A percentile compares a stretch with the other conserved stretches of the same genome.
These are phyloP conservation scores for Iodosphaeria phyllophila DNA, from an alignment of 2,329 filamentous ascomycete species.

Conservation along the genomic window DNA sequence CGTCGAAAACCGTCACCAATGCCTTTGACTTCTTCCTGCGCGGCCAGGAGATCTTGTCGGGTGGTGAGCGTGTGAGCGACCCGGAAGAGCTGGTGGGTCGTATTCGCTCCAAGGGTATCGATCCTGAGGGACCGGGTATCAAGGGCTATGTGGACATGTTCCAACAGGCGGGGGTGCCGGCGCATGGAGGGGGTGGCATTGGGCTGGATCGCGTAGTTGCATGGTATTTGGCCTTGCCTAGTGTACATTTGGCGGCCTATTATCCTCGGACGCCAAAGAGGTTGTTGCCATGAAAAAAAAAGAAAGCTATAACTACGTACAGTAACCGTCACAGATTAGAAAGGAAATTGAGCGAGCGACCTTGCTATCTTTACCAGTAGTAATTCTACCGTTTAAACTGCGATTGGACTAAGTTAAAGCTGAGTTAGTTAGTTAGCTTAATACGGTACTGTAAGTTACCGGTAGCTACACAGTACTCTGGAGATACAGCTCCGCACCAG, in stretches of 20 bases:
- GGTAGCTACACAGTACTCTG: too few species aligned
- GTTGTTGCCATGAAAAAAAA: constrained; percentile 34
- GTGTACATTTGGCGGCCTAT: constrained; percentile 36
- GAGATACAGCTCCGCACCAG: too few species aligned
- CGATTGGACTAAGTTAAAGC: too few species aligned
- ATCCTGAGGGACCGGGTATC: constrained; percentile 56
- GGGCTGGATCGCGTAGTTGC: constrained; percentile 74
- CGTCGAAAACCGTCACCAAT: constrained; percentile 33
- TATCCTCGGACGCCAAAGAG: constrained; percentile 44
- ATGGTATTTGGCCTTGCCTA: constrained; percentile 39
- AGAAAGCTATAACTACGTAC: too few species aligned
- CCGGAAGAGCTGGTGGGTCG: constrained; percentile 57
- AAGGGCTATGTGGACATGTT: constrained; percentile 83
- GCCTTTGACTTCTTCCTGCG: constrained; percentile 64
- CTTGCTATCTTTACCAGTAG: too few species aligned
- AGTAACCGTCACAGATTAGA: too few species aligned
- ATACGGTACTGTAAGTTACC: too few species aligned
- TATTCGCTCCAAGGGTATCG: constrained; percentile 62
- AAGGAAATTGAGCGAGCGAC: too few species aligned
- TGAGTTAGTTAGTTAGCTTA: too few species aligned
- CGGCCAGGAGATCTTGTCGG: constrained; percentile 81
- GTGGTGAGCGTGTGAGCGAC: constrained; percentile 80
- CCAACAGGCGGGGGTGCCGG: constrained; percentile 62
- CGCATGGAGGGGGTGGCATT: constrained; percentile 78
- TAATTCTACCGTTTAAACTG: too few species aligned